Base-by-base conservation (phyloP, 1,284 basidiomycete genomes). In the Coniophora puteana region DNA sequence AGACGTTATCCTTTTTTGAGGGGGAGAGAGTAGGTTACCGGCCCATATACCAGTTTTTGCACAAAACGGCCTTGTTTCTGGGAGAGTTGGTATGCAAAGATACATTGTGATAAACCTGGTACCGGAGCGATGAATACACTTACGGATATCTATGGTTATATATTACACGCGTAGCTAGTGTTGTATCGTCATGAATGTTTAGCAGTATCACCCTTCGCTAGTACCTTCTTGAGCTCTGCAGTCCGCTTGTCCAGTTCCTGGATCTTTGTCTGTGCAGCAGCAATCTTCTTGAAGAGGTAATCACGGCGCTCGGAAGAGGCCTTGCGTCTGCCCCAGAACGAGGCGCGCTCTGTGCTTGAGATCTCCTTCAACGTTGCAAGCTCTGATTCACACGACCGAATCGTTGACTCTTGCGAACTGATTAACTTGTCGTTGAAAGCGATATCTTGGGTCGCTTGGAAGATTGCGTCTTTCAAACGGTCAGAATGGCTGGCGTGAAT, bases 401-500 rank as follows among this genome's bases (percentile, higher is more conserved):
- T 74, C 4, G 72, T 83, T 13, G 60, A 65, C 49, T 93, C 86
- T 0, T 82, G 72, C 22, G 71, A 67, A 8, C 80, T 67, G 41
- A 94, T 88, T 1, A 85, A 59, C 42, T 80, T 83, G 40, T 82
- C 75, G 59, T 93, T 93, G 61, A 80, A 80, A 17, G 78, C 74
- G 47, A 93, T 84, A 49, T 93, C 89, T 62, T 91, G 88, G 0
- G 76, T 81, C 2, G 93, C 89, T 51, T 72, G 71, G 70, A 97
- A 97, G 29, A 89, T 69, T 2, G 73, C 61, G 58, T 97, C 93
- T 87, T 41, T 11, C 1, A 13, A 3, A 38, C 36, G 26, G 34
- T 29, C 16, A 36, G 14, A 42, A 6, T 43, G 30, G 27, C 7
- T 23, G 27, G 18, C 12, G 24, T 32, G 5, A 44, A 32, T 21